A percentile compares a stretch with the other conserved stretches of the same genome.
Evolutionary conservation across 345 rosid species (phyloP).

Genomic region (Eucalyptus cloeziana): DNA sequence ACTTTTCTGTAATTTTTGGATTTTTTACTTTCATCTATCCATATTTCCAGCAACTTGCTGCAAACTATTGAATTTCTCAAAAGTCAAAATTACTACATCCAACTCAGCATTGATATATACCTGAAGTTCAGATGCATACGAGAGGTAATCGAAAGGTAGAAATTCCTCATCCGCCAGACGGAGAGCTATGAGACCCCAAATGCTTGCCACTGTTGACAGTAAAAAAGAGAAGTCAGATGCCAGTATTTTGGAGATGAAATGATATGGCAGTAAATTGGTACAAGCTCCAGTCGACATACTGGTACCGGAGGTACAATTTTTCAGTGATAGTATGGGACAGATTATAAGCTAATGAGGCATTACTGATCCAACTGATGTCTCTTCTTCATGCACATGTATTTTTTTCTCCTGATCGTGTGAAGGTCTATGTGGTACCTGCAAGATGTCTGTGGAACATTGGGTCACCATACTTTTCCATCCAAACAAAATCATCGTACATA

Average conservation of each 20-base stretch:
- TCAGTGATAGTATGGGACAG: background rate
- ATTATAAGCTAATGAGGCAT: background rate
- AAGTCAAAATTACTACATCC: background rate
- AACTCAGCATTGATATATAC: slow-evolving; percentile 7
- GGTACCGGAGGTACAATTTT: background rate
- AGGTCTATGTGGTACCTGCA: slow-evolving; percentile 31
- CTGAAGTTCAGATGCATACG: slow-evolving; percentile 63
- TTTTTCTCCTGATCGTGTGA: background rate
- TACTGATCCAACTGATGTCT: background rate
- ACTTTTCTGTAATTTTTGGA: slow-evolving; percentile 20
- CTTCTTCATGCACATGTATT: background rate
- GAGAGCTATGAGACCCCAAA: slow-evolving; percentile 72
- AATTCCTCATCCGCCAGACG: slow-evolving; percentile 66
- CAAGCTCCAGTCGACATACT: background rate
- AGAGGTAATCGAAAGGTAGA: slow-evolving; percentile 56
- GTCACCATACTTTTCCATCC: slow-evolving; percentile 82
- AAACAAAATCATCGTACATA: slow-evolving; percentile 69
- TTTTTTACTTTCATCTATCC: background rate
- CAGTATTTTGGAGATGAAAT: background rate
- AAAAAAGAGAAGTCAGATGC: background rate
- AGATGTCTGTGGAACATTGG: slow-evolving; percentile 66
- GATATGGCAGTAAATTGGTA: background rate
- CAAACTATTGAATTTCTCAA: background rate
- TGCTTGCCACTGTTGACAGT: slow-evolving; percentile 35
- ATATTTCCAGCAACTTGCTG: background rate